phyloP scores from a whole-genome alignment of 148 eudicot species.

The Cornus florida region DNA sequence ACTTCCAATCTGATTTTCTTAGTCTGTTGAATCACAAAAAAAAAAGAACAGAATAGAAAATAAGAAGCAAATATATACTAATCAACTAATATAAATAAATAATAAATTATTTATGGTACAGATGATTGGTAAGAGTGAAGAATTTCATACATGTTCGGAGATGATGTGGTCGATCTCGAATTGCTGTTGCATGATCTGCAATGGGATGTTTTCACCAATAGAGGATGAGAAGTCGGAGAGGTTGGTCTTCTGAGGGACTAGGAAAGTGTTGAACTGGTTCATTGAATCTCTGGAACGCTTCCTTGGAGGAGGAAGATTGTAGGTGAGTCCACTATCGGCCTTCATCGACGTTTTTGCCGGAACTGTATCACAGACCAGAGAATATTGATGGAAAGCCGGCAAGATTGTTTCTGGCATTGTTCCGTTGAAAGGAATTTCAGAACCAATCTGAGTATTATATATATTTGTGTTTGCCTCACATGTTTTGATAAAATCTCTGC shows the following conservation, averaged over 20 bases:
- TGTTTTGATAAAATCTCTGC: slow-evolving; percentile 12
- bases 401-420: slow-evolving; percentile 12
- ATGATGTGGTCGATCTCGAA: background rate
- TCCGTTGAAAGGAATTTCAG: background rate
- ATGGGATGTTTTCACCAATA: background rate
- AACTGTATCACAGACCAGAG: background rate
- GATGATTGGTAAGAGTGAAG: background rate
- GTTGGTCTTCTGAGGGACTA: too few species aligned
- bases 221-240: background rate
- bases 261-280: background rate
- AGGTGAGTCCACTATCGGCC: slow-evolving; percentile 27
- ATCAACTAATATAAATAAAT: too few species aligned
- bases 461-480: slow-evolving; percentile 5
- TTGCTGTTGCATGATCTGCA: background rate
- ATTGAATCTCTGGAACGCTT: slow-evolving; percentile 30
- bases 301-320: slow-evolving; percentile 15
- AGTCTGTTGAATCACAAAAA: slow-evolving; percentile 15
- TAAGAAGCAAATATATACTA: too few species aligned
- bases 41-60: too few species aligned
- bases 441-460: slow-evolving; percentile 8
- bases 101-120: background rate
- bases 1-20: slow-evolving; percentile 32
- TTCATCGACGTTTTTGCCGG: slow-evolving; percentile 21
- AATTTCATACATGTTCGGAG: background rate
- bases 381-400: slow-evolving; percentile 9